A percentile compares a stretch with the other conserved stretches of the same genome.
These are phyloP conservation scores for Neurospora sp. DNA, from an alignment of 495 filamentous ascomycete genomes.

Conservation along the genomic window DNA sequence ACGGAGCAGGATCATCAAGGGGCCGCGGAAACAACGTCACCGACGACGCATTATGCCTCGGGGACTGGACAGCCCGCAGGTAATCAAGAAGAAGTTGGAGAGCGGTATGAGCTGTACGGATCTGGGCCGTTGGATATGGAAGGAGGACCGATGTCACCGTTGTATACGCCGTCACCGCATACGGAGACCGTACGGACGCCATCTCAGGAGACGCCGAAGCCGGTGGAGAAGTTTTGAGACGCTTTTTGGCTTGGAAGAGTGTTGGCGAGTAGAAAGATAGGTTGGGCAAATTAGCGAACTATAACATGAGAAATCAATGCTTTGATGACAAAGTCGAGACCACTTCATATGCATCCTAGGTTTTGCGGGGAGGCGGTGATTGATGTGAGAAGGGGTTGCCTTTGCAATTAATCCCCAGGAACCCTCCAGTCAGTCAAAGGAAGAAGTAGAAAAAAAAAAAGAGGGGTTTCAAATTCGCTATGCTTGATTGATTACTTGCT, in stretches of 20 bases:
- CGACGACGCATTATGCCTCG: slow-evolving; percentile 19
- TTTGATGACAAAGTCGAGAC: not conserved
- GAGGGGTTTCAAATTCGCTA: not conserved
- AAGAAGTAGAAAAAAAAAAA: not conserved
- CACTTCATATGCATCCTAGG: not conserved
- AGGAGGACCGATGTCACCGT: not conserved
- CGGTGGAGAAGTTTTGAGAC: not conserved
- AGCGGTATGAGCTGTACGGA: slow-evolving; percentile 19
- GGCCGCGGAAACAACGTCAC: slow-evolving; percentile 16
- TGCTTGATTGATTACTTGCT: not conserved
- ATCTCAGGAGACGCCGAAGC: not conserved
- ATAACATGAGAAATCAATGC: not conserved
- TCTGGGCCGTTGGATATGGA: slow-evolving; percentile 2
- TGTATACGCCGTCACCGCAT: slow-evolving; percentile 1
- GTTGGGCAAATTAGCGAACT: not conserved
- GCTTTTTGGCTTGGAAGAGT: not conserved
- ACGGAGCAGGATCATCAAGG: slow-evolving; percentile 11
- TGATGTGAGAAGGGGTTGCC: no score
- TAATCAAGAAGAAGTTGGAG: not conserved
- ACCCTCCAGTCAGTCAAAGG: not conserved
- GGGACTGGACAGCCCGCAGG: not conserved
- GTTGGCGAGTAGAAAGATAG: not conserved
- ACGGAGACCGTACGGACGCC: not conserved
- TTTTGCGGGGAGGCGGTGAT: not conserved
- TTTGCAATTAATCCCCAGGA: not conserved